These are phyloP conservation scores for Colletotrichum sp. DNA, from an alignment of 2,329 filamentous ascomycete species.

Conservation along the genomic window DNA sequence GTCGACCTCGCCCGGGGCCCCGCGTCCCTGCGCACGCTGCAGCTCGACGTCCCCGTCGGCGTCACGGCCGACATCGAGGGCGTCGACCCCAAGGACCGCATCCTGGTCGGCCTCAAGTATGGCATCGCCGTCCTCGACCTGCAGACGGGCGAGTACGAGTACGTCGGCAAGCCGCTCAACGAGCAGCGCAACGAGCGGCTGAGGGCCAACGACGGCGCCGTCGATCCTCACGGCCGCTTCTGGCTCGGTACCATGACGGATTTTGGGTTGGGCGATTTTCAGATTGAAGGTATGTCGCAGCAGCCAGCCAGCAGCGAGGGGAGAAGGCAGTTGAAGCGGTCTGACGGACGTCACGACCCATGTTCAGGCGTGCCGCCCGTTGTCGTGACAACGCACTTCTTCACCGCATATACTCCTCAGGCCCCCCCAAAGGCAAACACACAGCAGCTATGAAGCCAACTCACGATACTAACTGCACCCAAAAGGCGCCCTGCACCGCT, in stretches of 20 bases:
- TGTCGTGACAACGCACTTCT: background rate
- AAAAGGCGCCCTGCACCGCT: conserved; percentile 74
- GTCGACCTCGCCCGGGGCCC: conserved; percentile 70
- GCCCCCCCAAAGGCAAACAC: background rate
- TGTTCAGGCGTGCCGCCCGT: background rate
- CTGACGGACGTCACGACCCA: background rate
- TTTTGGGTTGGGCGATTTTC: conserved; percentile 59
- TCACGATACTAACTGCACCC: background rate
- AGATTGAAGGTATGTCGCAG: conserved; percentile 58
- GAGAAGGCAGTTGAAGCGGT: background rate
- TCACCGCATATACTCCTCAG: background rate
- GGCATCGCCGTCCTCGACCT: conserved; percentile 82
- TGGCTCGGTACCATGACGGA: conserved; percentile 91
- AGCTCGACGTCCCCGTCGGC: conserved; percentile 60
- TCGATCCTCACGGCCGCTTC: conserved; percentile 81
- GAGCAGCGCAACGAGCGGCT: conserved; percentile 56
- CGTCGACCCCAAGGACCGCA: conserved; percentile 63
- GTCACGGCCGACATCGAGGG: conserved; percentile 83
- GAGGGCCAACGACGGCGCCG: conserved; percentile 81
- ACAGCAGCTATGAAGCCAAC: background rate
- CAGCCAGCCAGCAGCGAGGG: background rate
- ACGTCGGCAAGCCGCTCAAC: conserved; percentile 56
- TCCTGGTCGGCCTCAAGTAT: conserved; percentile 81
- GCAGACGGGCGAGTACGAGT: conserved; percentile 56
- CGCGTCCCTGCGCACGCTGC: conserved; percentile 64